Evolutionary conservation across 2,329 filamentous ascomycete species (phyloP).

Genomic region (Akanthomyces muscarius): DNA sequence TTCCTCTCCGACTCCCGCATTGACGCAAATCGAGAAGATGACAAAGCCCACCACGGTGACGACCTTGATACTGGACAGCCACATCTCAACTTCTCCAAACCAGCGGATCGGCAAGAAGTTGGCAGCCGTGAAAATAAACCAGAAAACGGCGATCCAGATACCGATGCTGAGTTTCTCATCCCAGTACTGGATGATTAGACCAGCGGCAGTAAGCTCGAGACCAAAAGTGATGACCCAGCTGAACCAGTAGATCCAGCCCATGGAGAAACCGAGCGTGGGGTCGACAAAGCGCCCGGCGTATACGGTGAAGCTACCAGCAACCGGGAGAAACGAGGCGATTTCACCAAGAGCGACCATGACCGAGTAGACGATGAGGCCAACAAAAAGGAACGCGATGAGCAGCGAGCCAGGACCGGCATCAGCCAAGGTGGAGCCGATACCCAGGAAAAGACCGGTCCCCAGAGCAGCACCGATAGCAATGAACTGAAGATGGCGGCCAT

Average conservation of each 20-base stretch:
- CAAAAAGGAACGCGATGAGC: constrained; percentile 64
- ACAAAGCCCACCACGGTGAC: constrained; percentile 70
- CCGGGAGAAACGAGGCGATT: constrained; percentile 74
- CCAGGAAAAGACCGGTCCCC: constrained; percentile 69
- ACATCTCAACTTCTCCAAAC: constrained; percentile 77
- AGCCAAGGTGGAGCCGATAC: constrained; percentile 59
- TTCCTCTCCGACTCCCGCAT: constrained; percentile 64
- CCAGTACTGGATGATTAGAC: constrained; percentile 76
- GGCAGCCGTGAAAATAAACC: constrained; percentile 61
- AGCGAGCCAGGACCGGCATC: constrained; percentile 62
- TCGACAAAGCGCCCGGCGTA: constrained; percentile 74
- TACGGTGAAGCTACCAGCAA: constrained; percentile 70
- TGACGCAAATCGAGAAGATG: constrained; percentile 71
- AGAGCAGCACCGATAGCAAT: constrained; percentile 59
- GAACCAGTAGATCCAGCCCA: constrained; percentile 85
- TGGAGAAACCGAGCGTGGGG: constrained; percentile 67
- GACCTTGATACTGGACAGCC: constrained; percentile 74
- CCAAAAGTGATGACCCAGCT: constrained; percentile 70
- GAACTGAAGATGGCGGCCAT: constrained; percentile 44
- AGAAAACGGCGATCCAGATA: constrained; percentile 72
- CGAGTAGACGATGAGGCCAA: constrained; percentile 69
- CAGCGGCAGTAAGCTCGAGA: constrained; percentile 68
- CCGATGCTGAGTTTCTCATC: constrained; percentile 57
- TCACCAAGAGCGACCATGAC: constrained; percentile 69
- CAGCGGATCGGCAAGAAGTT: constrained; percentile 70